These are phyloP conservation scores for Aegilops speltoides DNA, from an alignment of 176 grass and related monocot genomes.

Conservation along the genomic window DNA sequence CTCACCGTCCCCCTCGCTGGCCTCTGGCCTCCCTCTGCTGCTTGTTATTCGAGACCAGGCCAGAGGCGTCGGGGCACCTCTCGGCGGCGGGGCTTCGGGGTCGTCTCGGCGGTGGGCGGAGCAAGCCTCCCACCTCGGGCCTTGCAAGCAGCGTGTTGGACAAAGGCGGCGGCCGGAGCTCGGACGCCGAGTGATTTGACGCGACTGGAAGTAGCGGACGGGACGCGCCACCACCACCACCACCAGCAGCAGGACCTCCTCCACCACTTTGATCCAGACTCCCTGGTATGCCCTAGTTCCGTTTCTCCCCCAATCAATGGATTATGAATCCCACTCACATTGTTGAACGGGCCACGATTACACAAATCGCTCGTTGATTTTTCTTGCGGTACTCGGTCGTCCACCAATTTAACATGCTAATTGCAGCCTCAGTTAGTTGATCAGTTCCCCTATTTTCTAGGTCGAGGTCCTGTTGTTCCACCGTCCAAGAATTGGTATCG, in stretches of 20 bases:
- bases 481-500: neutral
- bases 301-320: neutral
- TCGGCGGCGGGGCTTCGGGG: neutral
- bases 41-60: neutral
- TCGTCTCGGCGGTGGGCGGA: neutral
- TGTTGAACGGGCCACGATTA: neutral
- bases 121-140: neutral
- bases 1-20: neutral
- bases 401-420: neutral
- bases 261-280: neutral
- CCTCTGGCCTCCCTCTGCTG: neutral
- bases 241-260: neutral
- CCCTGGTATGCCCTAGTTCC: slow-evolving; percentile 24
- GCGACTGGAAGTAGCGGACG: neutral
- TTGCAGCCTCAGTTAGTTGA: neutral
- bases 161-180: neutral
- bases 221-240: neutral
- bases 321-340: neutral
- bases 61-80: neutral
- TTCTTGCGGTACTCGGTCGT: neutral
- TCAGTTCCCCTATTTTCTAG: slow-evolving; percentile 5
- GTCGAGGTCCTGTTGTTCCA: neutral
- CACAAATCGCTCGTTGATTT: neutral
- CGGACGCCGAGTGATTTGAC: neutral
- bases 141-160: neutral